These are phyloP conservation scores for Termitomyces sp. DNA, from an alignment of 768 basidiomycete species.

Conservation along the genomic window DNA sequence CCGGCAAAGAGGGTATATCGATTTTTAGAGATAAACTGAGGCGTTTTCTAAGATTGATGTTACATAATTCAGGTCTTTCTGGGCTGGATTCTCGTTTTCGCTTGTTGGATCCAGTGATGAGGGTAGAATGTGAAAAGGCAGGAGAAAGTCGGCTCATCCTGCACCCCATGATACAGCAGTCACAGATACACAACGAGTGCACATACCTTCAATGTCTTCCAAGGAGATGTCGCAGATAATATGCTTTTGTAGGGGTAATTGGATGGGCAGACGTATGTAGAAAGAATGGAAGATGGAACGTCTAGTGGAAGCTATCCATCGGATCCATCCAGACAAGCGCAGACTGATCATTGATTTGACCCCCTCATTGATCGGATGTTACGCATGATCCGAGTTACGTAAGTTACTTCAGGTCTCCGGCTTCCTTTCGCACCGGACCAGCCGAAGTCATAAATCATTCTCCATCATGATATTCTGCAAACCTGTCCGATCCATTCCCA, in stretches of 20 bases:
- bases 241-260: background rate
- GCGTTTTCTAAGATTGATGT: conserved; percentile 5
- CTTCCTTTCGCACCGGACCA: conserved; percentile 7
- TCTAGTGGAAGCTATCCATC: too few species aligned
- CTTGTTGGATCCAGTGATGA: conserved; percentile 7
- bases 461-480: background rate
- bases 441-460: conserved; percentile 4
- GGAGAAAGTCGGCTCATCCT: conserved; percentile 6
- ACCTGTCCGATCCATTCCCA: background rate
- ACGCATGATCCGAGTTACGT: background rate
- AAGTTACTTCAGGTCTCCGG: background rate
- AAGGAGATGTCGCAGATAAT: background rate
- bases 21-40: conserved; percentile 13
- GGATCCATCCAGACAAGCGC: too few species aligned
- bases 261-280: too few species aligned
- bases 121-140: background rate
- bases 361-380: background rate
- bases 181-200: background rate
- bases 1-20: conserved; percentile 9
- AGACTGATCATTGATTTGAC: too few species aligned
- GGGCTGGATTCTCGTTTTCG: conserved; percentile 6
- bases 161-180: background rate
- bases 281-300: too few species aligned
- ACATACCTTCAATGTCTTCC: conserved; percentile 1
- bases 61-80: background rate